Evolutionary conservation across 2,329 filamentous ascomycete genomes (phyloP).

Genomic region (Penicillium psychrosexuale): DNA sequence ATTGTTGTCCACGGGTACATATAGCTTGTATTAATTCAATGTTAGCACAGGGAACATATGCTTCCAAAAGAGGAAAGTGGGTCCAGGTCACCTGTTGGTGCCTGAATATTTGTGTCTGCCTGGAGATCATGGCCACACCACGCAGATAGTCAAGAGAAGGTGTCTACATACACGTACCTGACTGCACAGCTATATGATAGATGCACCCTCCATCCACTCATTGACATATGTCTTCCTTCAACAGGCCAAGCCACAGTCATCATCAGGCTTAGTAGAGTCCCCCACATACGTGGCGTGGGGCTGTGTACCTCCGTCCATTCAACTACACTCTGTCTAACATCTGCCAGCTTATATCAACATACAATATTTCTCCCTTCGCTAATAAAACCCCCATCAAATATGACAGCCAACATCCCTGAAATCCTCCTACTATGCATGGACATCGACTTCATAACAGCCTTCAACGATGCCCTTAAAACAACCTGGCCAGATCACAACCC

Average conservation of each 20-base stretch:
- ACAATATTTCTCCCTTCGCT: neutral
- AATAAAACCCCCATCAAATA: slow-evolving; percentile 2
- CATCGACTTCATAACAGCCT: slow-evolving; percentile 39
- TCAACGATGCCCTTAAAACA: slow-evolving; percentile 35
- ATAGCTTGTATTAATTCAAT: neutral
- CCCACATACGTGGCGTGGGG: neutral
- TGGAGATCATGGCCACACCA: neutral
- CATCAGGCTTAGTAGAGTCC: no score
- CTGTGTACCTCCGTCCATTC: neutral
- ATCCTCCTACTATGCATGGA: slow-evolving; percentile 47
- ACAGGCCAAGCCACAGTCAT: neutral
- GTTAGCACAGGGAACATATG: neutral
- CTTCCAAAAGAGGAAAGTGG: neutral
- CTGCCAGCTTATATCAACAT: neutral
- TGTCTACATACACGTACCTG: neutral
- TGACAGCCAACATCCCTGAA: slow-evolving; percentile 37
- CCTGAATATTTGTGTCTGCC: neutral
- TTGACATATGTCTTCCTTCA: neutral
- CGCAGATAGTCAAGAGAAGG: neutral
- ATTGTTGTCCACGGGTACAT: neutral
- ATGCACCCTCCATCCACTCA: neutral
- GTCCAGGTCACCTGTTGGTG: neutral
- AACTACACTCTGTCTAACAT: neutral
- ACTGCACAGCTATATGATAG: no score
- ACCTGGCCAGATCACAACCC: slow-evolving; percentile 33